Evolutionary conservation across 352 stramenopile genomes (phyloP), one percentile per base, ranked within the genome.

Genomic region (Phytophthora macrochlamydospora): DNA sequence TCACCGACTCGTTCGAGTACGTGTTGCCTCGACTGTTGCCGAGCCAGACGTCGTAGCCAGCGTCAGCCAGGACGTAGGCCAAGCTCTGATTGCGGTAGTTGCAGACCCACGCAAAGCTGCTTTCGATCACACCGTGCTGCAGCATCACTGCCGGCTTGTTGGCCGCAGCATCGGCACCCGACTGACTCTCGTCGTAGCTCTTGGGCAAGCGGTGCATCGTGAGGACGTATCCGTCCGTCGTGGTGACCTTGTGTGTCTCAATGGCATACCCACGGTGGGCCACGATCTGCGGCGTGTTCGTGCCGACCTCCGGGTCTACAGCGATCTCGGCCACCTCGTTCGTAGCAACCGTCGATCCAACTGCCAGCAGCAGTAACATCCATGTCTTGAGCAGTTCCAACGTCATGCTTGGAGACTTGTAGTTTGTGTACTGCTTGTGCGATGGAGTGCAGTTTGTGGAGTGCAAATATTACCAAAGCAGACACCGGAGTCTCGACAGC

Each of bases 11-110:
- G 37, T 71, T 71, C 12, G 79, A 88, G 74, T 75, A 88, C 29
- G 74, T 88, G 56, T 73, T 84, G 35, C 74, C 74, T 46, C 79
- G 66, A 48, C 75, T 85, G 63, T 85, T 85, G 60, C 79, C 79
- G 3, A 88, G 74, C 79, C 76, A 85, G n/a, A 88, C 79, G 24
- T 88, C 79, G 48, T 83, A 88, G 1, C 79, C 79, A 12, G 70
- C 73, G 30, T 87, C 78, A 0, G 73, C 76, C 12, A 87, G 65
- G 28, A 87, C n/a, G 60, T 75, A 85, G 7, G 73, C 79, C 24
- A 85, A 59, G 38, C 73, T 84, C 62, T 87, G 73, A n/a, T 62
- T 79, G 43, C 75, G 71, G 56, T 66, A 88, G 67, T 88, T 88
- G 63, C 66, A 62, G 7, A 85, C 71, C 46, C 65, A 87, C 40